Base-by-base conservation (phyloP, 352 stramenopile genomes). In the Phytopythium kandeliae region DNA sequence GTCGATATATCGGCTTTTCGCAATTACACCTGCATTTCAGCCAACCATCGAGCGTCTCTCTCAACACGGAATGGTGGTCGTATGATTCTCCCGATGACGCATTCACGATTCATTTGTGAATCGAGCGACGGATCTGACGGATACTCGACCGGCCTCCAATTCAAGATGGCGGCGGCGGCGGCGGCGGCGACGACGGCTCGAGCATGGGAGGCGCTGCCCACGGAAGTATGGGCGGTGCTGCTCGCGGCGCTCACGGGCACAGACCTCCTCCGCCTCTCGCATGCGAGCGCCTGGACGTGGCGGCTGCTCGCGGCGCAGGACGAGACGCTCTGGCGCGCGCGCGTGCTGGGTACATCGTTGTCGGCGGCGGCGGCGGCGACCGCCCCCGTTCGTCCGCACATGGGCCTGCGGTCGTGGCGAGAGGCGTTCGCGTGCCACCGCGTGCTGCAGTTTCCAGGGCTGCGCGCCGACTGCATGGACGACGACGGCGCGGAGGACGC, bases 191-290 rank as follows among this genome's bases (percentile, higher is more conserved):
- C 35, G 24, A 6, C 38, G 19, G 15, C 4, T 6, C 13, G 1
- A 12, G 5, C 3, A 3, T 38, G 44, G 44, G 54, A 62, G 13
- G 19, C 34, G 46, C 53, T 75, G 35, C 63, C 53, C 1, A 38
- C 53, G 35, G 65, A 74, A 19, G 49, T 65, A 24, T 40, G 69
- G 35, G n/a, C 11, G n/a, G 31, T 56, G 15, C 33, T 69, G 38
- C 43, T 52, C 37, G 44, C 48, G 40, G 51, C 63, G 24, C 57
- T 69, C 22, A 34, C 51, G 26, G 62, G 57, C 24, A 33, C 65
- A 26, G 62, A 75, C 15, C 40, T 73, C 22, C 26, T 78, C 22
- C 57, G 33, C 17, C 34, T 68, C 33, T 71, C 59, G 28, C 64
- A 71, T 35, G 48, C 63, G 9, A 55, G 62, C 34, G 24, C 31